Evolutionary conservation across 179 eudicot genomes (phyloP).

Genomic region (Spergularia azorica): DNA sequence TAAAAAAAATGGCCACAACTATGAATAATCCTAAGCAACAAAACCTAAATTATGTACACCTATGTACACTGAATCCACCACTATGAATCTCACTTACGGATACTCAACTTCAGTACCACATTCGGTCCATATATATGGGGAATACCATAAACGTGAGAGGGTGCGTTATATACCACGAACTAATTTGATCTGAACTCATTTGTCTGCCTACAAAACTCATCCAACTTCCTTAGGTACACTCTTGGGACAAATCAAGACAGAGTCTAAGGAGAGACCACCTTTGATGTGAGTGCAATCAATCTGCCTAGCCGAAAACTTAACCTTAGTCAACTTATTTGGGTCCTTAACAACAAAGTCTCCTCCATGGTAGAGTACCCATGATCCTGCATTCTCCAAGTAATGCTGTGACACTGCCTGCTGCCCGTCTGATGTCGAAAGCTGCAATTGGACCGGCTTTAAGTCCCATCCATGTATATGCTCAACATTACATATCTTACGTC

Average conservation of each 20-base stretch:
- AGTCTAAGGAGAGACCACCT: constrained; percentile 82
- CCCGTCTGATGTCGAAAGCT: constrained; percentile 57
- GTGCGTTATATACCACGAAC: not conserved
- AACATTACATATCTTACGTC: constrained; percentile 49
- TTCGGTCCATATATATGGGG: no score
- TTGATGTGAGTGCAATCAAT: constrained; percentile 88
- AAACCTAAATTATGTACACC: constrained; percentile 1
- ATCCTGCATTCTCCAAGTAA: constrained; percentile 54
- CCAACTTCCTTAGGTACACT: constrained; percentile 31
- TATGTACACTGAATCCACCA: constrained; percentile 1
- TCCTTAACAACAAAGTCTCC: constrained; percentile 66
- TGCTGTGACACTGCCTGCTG: constrained; percentile 46
- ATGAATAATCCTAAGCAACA: not conserved
- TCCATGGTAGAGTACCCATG: constrained; percentile 65
- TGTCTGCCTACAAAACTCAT: constrained; percentile 19
- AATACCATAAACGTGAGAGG: not conserved
- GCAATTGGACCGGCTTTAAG: constrained; percentile 57
- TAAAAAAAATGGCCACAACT: constrained; percentile 10
- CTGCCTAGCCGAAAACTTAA: constrained; percentile 66
- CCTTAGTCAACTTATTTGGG: constrained; percentile 42
- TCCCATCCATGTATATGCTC: constrained; percentile 82
- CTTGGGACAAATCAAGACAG: constrained; percentile 62
- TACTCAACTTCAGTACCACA: not conserved
- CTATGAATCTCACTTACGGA: not conserved
- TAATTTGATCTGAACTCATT: not conserved